Percentiles rank a stretch among this genome's conserved stretches.
phyloP scores from a whole-genome alignment of 2,329 filamentous ascomycete genomes.

The Bertia moriformis region DNA sequence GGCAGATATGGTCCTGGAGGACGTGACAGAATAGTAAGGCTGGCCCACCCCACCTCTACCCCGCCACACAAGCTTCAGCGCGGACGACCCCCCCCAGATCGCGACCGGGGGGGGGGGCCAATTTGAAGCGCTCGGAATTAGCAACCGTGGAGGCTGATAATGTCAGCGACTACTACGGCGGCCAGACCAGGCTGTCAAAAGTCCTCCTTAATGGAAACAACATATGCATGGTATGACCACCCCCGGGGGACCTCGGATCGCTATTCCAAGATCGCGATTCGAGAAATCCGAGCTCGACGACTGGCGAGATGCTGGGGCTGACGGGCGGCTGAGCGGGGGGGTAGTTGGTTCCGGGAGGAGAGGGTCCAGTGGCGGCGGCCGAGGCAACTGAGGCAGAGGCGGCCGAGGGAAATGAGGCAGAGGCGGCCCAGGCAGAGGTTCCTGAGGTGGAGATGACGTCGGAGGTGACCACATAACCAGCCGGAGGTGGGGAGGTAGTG shows the following conservation, averaged over 20 bases:
- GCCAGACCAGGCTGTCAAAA: slow-evolving; percentile 79
- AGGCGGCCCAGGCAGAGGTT: too few species aligned
- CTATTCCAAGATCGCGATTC: neutral
- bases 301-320: slow-evolving; percentile 3
- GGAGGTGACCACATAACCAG: too few species aligned
- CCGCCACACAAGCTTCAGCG: neutral
- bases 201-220: slow-evolving; percentile 96
- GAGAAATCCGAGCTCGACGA: slow-evolving; percentile 3
- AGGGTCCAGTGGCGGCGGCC: slow-evolving; percentile 43
- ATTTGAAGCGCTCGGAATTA: neutral
- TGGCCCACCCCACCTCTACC: neutral
- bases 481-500: neutral
- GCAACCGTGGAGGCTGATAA: neutral
- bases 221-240: slow-evolving; percentile 77
- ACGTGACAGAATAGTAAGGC: slow-evolving; percentile 82
- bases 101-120: neutral
- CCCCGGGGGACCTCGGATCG: slow-evolving; percentile 2
- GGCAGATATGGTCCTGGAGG: slow-evolving; percentile 91
- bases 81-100: too few species aligned
- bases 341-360: slow-evolving; percentile 65
- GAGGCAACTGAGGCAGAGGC: too few species aligned
- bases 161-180: slow-evolving; percentile 83
- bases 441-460: too few species aligned
- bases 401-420: too few species aligned
- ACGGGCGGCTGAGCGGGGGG: slow-evolving; percentile 5